Evolutionary conservation across 75 land plant species (phyloP).

Genomic region (Chamaecyparis obtusa): DNA sequence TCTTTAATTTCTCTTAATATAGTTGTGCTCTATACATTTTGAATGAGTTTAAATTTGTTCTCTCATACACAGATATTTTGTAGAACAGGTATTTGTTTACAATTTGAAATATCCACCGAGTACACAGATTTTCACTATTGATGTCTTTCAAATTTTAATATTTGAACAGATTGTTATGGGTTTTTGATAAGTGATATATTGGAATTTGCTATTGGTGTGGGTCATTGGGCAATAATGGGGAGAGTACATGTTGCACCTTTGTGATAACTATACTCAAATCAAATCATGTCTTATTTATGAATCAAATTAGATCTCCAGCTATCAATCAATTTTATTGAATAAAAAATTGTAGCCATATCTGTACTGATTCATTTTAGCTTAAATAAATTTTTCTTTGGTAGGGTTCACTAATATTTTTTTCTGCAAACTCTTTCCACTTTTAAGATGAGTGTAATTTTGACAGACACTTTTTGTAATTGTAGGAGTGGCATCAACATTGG

Average conservation of each 20-base stretch:
- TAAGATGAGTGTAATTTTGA: no score
- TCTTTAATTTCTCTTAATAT: neutral
- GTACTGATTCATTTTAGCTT: no score
- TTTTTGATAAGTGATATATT: conserved; percentile 78
- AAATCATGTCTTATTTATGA: no score
- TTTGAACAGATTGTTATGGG: conserved; percentile 67
- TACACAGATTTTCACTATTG: neutral
- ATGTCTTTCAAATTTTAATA: neutral
- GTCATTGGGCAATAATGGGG: conserved; percentile 90
- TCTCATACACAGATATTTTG: neutral
- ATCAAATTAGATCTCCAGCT: no score
- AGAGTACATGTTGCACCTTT: conserved; percentile 97
- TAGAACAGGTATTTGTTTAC: neutral
- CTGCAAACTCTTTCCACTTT: no score
- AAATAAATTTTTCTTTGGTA: no score
- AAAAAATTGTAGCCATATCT: no score
- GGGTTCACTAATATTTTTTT: no score
- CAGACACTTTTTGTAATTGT: no score
- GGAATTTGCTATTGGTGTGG: conserved; percentile 94
- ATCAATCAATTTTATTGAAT: no score
- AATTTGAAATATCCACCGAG: neutral
- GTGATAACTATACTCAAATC: no score
- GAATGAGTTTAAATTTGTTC: neutral
- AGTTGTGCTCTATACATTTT: neutral
- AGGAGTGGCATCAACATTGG: no score